Base-by-base conservation (phyloP, 352 stramenopile species). In the Phytophthora agathidicida region DNA sequence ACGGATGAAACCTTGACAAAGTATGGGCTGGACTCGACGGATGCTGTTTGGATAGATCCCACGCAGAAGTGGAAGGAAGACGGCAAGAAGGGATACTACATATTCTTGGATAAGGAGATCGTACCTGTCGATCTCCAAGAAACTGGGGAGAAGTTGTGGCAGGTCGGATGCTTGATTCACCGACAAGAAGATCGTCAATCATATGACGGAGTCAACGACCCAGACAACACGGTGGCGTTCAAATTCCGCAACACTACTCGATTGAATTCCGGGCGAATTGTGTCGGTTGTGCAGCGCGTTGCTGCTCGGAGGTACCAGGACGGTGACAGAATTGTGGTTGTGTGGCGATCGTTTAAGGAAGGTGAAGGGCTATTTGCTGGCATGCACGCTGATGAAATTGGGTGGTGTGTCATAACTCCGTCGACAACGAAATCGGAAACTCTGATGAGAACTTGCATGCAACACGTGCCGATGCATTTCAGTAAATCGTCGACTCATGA, bases 381-480 rank as follows among this genome's bases (percentile, higher is more conserved):
- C 26, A 48, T 48, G 41, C 41, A 48, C 11, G 23, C 41, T 7
- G 41, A 48, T 23, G 41, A 48, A 36, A 30, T 8, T 30, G 26
- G 26, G 5, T 30, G 26, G 26, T 5, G 26, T 30, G 26, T 30
- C 5, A 30, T 30, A 5, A 30, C 26, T 30, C 26, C 26, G 26
- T 30, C 26, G 26, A 30, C 26, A 7, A 9, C 28, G 20, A 17
- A 44, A n/a, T n/a, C n/a, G n/a, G 49, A 24, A 39, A 56, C 42
- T 17, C 27, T 67, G 5, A 13, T 67, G 3, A 20, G 42, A 56
- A 50, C 43, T 3, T 67, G 50, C 8, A 28, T 62, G 1, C 50
- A 22, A 14, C 37, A 67, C 17, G 33, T 23, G 6, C 58, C 49
- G 0, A 61, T 67, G 49, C 27, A 62, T 33, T 51, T 61, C 6